Evolutionary conservation across 139 green algal species (phyloP).

Genomic region (Bryopsis sp.): DNA sequence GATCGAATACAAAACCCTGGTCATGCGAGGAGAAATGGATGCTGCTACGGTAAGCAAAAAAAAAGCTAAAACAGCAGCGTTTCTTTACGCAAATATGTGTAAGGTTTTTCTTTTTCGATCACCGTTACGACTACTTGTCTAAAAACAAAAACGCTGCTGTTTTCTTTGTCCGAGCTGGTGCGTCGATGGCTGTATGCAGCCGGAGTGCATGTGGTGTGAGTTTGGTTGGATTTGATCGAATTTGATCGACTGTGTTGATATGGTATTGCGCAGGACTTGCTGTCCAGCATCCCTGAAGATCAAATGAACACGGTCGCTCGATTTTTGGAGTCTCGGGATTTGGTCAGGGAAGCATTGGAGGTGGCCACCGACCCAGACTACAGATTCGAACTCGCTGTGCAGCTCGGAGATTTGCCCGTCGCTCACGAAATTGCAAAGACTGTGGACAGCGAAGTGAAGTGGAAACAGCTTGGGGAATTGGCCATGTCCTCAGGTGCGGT

Average conservation of each 20-base stretch:
- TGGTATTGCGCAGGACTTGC: constrained; percentile 5
- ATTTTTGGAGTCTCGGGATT: constrained; percentile 88
- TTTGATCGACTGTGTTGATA: neutral
- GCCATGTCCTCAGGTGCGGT: constrained; percentile 59
- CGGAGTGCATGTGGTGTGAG: too few relatives aligned
- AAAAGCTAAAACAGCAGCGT: too few relatives aligned
- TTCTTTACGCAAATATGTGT: too few relatives aligned
- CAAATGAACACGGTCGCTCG: constrained; percentile 77
- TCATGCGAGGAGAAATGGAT: constrained; percentile 43
- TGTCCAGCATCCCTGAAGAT: constrained; percentile 31
- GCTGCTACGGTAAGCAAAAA: constrained; percentile 28
- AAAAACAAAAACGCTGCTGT: too few relatives aligned
- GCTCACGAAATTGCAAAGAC: constrained; percentile 67
- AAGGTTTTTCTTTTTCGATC: too few relatives aligned
- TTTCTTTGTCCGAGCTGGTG: too few relatives aligned
- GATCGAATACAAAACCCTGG: constrained; percentile 89
- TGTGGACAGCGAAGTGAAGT: constrained; percentile 72
- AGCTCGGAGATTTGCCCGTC: constrained; percentile 74
- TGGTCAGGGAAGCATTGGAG: constrained; percentile 70
- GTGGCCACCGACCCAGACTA: constrained; percentile 91
- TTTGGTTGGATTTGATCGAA: too few relatives aligned
- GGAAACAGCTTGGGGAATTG: constrained; percentile 90
- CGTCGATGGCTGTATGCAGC: too few relatives aligned
- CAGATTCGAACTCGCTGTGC: constrained; percentile 81
- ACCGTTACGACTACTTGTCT: too few relatives aligned